Evolutionary conservation across 768 basidiomycete genomes (phyloP).

Genomic region (Tephrocybe sp.): DNA sequence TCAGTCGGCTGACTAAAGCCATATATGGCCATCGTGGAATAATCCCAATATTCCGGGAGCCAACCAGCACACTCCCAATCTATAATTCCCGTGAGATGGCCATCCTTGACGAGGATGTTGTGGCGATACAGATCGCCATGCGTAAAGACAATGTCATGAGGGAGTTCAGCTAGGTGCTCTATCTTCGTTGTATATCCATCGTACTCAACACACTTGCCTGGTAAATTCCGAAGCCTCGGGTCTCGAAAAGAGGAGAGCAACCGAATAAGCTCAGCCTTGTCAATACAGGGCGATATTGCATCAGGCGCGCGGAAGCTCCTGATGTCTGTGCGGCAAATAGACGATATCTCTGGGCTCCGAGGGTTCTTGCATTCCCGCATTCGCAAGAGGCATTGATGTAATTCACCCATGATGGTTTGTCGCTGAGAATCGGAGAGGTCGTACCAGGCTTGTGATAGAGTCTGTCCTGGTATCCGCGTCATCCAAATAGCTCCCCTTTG

Average conservation of each 20-base stretch:
- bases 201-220: too few species aligned
- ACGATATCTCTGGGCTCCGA: too few species aligned
- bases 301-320: too few species aligned
- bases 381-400: not conserved
- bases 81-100: not conserved
- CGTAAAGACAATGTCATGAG: not conserved
- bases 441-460: not conserved
- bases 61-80: constrained; percentile 4
- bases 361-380: too few species aligned
- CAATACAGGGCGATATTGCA: too few species aligned
- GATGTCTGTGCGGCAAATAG: too few species aligned
- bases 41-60: constrained; percentile 3
- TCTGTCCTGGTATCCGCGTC: constrained; percentile 3
- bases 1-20: not conserved
- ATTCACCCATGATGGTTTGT: constrained; percentile 1
- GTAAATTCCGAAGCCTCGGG: too few species aligned
- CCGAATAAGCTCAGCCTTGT: too few species aligned
- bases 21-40: not conserved
- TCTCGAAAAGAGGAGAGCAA: too few species aligned
- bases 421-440: not conserved
- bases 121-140: not conserved
- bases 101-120: not conserved
- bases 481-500: constrained; percentile 7
- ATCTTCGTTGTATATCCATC: too few species aligned
- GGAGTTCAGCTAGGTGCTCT: too few species aligned